phyloP scores from a whole-genome alignment of 108 stramenopile genomes.

The Skeletonema tropicum region DNA sequence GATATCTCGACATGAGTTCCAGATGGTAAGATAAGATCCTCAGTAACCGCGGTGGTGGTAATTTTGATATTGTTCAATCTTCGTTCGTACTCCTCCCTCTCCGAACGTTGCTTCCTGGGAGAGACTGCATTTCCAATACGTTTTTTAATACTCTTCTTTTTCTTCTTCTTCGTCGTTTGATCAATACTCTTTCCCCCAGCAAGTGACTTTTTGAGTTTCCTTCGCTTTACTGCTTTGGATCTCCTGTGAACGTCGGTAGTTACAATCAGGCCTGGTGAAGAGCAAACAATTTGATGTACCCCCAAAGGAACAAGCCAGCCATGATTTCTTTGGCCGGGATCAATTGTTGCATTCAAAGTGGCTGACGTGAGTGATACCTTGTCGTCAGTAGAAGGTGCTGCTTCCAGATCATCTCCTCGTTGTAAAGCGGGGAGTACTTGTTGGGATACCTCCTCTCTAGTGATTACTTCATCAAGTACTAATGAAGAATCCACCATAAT shows the following conservation, averaged over 20 bases:
- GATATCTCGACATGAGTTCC: slow-evolving; percentile 41
- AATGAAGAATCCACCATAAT: background rate
- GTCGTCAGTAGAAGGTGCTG: background rate
- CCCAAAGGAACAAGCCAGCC: slow-evolving; percentile 51
- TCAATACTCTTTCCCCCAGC: slow-evolving; percentile 4
- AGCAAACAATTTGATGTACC: slow-evolving; percentile 40
- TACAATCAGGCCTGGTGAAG: slow-evolving; percentile 37
- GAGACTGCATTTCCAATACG: background rate
- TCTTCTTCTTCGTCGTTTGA: slow-evolving; percentile 18
- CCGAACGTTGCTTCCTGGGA: background rate
- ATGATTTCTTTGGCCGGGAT: slow-evolving; percentile 15
- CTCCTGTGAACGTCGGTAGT: slow-evolving; percentile 39
- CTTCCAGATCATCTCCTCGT: background rate
- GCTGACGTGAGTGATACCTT: background rate
- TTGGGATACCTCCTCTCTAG: background rate
- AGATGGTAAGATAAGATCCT: slow-evolving; percentile 31
- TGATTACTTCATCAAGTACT: background rate
- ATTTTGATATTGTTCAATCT: slow-evolving; percentile 11
- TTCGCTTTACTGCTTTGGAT: slow-evolving; percentile 40
- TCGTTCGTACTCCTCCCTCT: background rate
- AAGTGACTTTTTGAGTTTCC: slow-evolving; percentile 27
- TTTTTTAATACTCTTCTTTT: slow-evolving; percentile 16
- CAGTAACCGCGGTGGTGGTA: slow-evolving; percentile 13
- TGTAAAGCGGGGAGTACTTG: background rate
- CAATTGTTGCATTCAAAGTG: background rate